These are phyloP conservation scores for Prunus mume DNA, from an alignment of 306 rosid genomes.

Conservation along the genomic window DNA sequence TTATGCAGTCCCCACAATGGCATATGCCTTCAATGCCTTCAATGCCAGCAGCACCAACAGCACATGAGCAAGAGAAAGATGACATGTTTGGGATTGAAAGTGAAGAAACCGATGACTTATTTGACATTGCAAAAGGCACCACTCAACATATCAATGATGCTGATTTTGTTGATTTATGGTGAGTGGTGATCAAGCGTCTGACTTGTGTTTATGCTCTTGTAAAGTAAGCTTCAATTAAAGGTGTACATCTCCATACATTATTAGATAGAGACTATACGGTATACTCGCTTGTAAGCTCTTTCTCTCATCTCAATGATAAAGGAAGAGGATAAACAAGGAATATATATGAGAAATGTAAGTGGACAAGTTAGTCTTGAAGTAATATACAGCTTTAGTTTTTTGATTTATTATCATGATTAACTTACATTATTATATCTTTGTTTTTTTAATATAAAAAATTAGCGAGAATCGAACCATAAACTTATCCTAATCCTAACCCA, in stretches of 20 bases:
- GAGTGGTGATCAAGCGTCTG: neutral
- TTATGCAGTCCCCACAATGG: neutral
- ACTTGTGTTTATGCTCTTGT: neutral
- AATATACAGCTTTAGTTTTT: no score
- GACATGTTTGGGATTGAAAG: neutral
- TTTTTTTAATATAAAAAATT: no score
- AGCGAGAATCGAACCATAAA: no score
- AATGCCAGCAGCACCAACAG: neutral
- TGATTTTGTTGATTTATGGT: conserved; percentile 16
- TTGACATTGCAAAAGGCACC: conserved; percentile 3
- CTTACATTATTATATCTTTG: no score
- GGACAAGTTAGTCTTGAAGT: no score
- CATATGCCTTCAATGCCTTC: conserved; percentile 1
- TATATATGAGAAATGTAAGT: no score
- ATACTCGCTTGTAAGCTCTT: neutral
- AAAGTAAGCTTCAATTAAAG: neutral
- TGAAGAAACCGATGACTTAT: conserved; percentile 3
- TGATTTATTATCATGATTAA: no score
- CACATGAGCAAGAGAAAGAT: neutral
- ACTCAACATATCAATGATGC: conserved; percentile 12
- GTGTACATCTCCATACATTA: neutral
- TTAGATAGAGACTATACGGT: neutral
- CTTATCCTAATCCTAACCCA: no score
- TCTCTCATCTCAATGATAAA: neutral
- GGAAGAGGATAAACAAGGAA: no score